These are phyloP conservation scores for Penicillium capsulatum DNA, from an alignment of 2,329 filamentous ascomycete genomes.

Conservation along the genomic window DNA sequence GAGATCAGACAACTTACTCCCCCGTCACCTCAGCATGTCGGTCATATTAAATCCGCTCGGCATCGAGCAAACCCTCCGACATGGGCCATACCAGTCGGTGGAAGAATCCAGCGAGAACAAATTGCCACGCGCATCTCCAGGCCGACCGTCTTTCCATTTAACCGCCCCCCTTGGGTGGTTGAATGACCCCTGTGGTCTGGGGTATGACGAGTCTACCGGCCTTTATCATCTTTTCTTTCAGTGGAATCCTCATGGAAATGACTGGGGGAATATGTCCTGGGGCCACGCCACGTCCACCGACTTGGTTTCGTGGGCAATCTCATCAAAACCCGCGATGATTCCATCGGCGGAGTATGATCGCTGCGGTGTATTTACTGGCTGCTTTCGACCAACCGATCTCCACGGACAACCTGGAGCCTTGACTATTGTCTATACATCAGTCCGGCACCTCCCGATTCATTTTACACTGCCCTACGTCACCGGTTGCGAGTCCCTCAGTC, in stretches of 20 bases:
- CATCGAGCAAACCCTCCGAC: too few relatives aligned
- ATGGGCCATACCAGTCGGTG: too few relatives aligned
- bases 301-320: conserved; percentile 38
- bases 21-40: too few relatives aligned
- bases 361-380: conserved; percentile 44
- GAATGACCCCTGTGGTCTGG: conserved; percentile 44
- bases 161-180: conserved; percentile 40
- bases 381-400: conserved; percentile 29
- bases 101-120: neutral
- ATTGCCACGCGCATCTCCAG: neutral
- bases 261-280: conserved; percentile 45
- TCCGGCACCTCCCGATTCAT: conserved; percentile 39
- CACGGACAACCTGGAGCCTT: conserved; percentile 26
- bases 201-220: conserved; percentile 38
- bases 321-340: conserved; percentile 26
- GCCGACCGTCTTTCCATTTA: conserved; percentile 35
- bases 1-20: too few relatives aligned
- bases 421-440: conserved; percentile 42
- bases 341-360: conserved; percentile 38
- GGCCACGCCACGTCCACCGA: conserved; percentile 38
- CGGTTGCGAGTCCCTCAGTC: conserved; percentile 37
- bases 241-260: conserved; percentile 42
- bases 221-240: conserved; percentile 44
- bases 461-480: conserved; percentile 37
- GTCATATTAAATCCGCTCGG: too few relatives aligned